Conservation (phyloP, 257 asterid species). For the Cruciata laevipes region DNA sequence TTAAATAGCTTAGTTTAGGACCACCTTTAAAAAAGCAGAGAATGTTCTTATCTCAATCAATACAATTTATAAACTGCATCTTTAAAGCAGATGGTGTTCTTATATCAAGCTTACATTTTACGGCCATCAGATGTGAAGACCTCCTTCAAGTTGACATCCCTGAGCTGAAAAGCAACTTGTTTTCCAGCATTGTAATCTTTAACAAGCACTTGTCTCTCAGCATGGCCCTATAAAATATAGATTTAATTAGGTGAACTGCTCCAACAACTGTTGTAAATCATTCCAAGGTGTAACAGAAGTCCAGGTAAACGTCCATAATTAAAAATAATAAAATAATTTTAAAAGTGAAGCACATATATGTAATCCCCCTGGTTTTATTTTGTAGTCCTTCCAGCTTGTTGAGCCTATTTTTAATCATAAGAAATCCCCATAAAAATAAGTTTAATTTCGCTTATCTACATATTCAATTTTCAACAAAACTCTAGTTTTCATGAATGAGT, state of each 20-base stretch:
- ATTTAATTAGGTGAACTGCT: not conserved
- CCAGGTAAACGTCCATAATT: not conserved
- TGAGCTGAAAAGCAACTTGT: conserved; percentile 64
- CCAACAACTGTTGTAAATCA: not conserved
- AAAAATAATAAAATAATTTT: not conserved
- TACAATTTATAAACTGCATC: not conserved
- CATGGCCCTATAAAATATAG: conserved; percentile 43
- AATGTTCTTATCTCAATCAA: not conserved
- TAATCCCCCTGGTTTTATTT: not conserved
- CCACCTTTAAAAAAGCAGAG: conserved; percentile 1
- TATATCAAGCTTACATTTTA: conserved; percentile 52
- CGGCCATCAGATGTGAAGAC: conserved; percentile 81
- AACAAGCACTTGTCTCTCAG: conserved; percentile 95
- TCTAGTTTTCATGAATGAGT: not conserved
- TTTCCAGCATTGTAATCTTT: conserved; percentile 67
- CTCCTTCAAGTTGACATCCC: conserved; percentile 69
- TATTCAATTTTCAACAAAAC: not conserved
- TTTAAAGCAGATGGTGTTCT: too few relatives aligned
- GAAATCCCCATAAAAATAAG: too few relatives aligned
- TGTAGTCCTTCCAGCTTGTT: not conserved
- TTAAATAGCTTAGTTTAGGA: not conserved
- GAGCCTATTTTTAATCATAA: too few relatives aligned
- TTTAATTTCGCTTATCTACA: too few relatives aligned
- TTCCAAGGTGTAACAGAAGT: not conserved
- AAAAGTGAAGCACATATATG: not conserved